phyloP scores from a whole-genome alignment of 176 grass and related monocot species.

The Phyllostachys edulis region DNA sequence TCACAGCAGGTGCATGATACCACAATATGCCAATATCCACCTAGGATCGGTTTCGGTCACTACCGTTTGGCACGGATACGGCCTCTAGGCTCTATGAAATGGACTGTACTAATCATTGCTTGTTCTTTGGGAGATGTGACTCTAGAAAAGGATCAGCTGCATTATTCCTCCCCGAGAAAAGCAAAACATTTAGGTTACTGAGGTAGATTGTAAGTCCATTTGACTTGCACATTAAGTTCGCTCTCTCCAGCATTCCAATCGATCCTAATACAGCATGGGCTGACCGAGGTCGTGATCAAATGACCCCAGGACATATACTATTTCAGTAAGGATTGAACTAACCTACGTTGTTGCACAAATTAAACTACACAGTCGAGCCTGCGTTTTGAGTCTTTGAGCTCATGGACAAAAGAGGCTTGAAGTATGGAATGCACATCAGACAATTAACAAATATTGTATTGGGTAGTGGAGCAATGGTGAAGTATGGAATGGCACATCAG shows the following conservation, averaged over 20 bases:
- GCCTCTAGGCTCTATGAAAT: no score
- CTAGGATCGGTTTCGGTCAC: no score
- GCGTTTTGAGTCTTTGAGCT: background rate
- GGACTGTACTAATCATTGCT: no score
- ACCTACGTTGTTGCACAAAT: background rate
- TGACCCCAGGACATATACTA: background rate
- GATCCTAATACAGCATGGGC: background rate
- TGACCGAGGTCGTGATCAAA: background rate
- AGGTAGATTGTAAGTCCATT: background rate
- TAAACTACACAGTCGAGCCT: background rate
- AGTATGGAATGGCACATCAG: background rate
- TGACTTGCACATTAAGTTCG: background rate
- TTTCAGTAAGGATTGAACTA: conserved; percentile 5
- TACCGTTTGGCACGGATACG: no score
- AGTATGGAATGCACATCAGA: no score
- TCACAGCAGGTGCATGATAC: no score
- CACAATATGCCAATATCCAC: no score
- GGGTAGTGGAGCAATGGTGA: background rate
- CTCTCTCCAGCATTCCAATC: background rate
- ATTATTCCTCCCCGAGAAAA: no score
- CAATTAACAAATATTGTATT: conserved; percentile 7
- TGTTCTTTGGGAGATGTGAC: no score
- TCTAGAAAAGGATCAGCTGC: no score
- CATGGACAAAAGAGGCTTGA: background rate
- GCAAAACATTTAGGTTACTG: no score